Base-by-base conservation (phyloP, 257 asterid genomes). In the Echium plantagineum region DNA sequence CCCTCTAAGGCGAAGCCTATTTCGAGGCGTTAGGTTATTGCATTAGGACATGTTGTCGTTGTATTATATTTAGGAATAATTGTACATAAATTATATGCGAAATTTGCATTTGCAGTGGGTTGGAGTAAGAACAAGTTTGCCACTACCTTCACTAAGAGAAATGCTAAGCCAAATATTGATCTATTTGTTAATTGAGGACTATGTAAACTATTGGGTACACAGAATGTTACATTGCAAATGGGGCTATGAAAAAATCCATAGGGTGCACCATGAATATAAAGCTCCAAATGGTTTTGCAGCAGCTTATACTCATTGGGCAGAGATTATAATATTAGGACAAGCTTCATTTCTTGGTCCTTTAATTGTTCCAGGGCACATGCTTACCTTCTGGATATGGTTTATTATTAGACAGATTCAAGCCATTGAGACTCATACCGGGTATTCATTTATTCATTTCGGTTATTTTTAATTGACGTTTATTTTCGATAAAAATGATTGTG, bases 291-390 rank as follows among this genome's bases (percentile, higher is more conserved):
- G 81, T 20, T 78, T 87, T 48, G 90, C 94, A 57, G 90, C 94
- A 22, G 88, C 89, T 19, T 80, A 87, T 52, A 88, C 95, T 15
- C 94, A 87, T 26, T 81, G 85, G 87, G 91, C 89, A 0, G 96
- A 84, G 58, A 76, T 82, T 56, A 74, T 85, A 32, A 73, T 85
- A 57, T 81, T 87, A 0, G 94, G 91, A 51, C 58, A 77, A 0
- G 89, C 94, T 65, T 78, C 91, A 1, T 85, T 87, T 64, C 67
- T 87, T 20, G 96, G 96, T n/a, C 94, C 91, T 5, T 18, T 79
- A 1, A 66, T 87, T 21, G 85, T 63, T 46, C 91, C 91, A 0
- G 78, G 96, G 0, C 94, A 87, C 62, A 87, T 81, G 87, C 26
- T 85, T 68, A 87, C 94, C 24, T 87, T 82, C 72, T 81, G 87